Evolutionary conservation across 768 basidiomycete genomes (phyloP), one percentile per base, ranked within the genome.

Genomic region (Leccinum uliginosum): DNA sequence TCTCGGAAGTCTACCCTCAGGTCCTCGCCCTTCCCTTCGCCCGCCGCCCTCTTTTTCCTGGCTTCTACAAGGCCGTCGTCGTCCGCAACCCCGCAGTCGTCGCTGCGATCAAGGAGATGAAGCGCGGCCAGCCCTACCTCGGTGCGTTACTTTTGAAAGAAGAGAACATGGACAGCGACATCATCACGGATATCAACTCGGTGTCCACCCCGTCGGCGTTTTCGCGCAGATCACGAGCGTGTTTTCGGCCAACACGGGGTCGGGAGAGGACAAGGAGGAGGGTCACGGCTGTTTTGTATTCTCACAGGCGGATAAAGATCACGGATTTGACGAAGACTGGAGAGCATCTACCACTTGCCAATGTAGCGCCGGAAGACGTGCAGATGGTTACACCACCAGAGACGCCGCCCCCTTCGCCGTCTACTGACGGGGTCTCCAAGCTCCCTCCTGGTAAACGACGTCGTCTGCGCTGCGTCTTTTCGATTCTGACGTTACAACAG

Each of bases 21-120:
- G 87, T 98, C 44, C 82, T 98, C 26, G 96, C 95, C 2, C 83
- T 98, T 0, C 96, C 96, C 4, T 97, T 98, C 58, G 93, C 93
- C 30, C 86, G 94, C 44, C 83, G 96, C n/a, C 96, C 96, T 1
- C 85, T 98, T 47, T 98, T 98, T 76, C 96, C 96, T 4, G 93
- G 94, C 29, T 97, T 98, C 73, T 98, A 98, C 81, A 97, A 98
- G 71, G 96, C 95, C 3, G 95, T 98, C 50, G 93, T 98, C 56
- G 82, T 99, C 51, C 83, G 87, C 21, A 91, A 98, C 62, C 92
- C 93, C 0, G 81, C 84, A 0, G 96, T 99, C 30, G 93, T 98
- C 38, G 84, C 86, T 8, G 93, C 94, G 14, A 90, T 99, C 68
- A 91, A 93, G 74, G 94, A 97, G 68, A 91, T 96, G 83, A 89